Evolutionary conservation across 805 yeast species (phyloP).

Genomic region (Spathaspora hagerdaliae): DNA sequence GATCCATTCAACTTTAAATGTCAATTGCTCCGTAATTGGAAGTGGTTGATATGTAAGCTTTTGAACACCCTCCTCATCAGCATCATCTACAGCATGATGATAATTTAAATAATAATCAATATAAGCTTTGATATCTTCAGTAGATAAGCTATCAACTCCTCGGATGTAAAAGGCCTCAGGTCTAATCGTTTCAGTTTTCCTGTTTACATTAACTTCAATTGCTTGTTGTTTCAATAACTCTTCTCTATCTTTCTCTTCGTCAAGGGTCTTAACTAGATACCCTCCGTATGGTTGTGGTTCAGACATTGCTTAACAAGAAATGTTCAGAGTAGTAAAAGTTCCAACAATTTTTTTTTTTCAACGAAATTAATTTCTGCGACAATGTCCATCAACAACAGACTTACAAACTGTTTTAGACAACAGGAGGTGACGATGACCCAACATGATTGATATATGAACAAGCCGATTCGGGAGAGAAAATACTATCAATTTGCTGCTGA

Average conservation of each 20-base stretch:
- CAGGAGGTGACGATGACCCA: no score
- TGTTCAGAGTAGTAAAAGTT: no score
- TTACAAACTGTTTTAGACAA: no score
- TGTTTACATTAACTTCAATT: conserved; percentile 29
- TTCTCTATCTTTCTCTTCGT: conserved; percentile 33
- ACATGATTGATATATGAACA: no score
- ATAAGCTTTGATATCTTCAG: conserved; percentile 54
- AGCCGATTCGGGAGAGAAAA: no score
- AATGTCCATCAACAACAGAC: no score
- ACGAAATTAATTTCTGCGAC: no score
- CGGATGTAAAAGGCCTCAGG: conserved; percentile 46
- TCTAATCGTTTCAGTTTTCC: conserved; percentile 30
- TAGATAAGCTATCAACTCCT: conserved; percentile 65
- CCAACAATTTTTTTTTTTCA: no score
- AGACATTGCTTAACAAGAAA: conserved; percentile 8
- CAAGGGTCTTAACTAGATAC: conserved; percentile 34
- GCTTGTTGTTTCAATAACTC: conserved; percentile 26
- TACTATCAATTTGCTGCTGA: no score
- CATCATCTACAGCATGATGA: conserved; percentile 11
- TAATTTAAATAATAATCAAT: conserved; percentile 45
- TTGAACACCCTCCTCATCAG: conserved; percentile 9
- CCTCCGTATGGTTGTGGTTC: conserved; percentile 41
- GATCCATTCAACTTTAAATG: conserved; percentile 58
- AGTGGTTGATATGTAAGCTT: conserved; percentile 16
- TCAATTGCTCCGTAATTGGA: conserved; percentile 25